These are phyloP conservation scores for Boletus smithii DNA, from an alignment of 1,284 basidiomycete genomes.

Conservation along the genomic window DNA sequence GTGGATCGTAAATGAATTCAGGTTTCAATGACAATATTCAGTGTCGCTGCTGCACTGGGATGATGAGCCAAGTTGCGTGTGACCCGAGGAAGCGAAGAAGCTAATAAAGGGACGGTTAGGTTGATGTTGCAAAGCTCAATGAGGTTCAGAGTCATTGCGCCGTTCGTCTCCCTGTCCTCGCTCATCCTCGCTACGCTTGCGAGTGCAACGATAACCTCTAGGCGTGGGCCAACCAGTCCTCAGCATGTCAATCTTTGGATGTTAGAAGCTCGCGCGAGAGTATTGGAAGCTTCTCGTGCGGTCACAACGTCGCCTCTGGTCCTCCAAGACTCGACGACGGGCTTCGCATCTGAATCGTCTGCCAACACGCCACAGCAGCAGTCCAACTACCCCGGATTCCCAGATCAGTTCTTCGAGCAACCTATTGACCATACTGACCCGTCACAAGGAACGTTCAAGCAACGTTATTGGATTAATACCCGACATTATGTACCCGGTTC, in stretches of 20 bases:
- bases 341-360: background rate
- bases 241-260: conserved; percentile 46
- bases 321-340: conserved; percentile 21
- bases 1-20: too few species aligned
- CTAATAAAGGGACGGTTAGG: too few species aligned
- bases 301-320: conserved; percentile 15
- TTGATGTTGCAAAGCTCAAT: too few species aligned
- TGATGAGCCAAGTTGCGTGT: too few species aligned
- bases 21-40: too few species aligned
- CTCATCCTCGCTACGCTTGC: conserved; percentile 13
- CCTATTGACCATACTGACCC: conserved; percentile 77
- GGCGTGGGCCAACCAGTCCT: conserved; percentile 27
- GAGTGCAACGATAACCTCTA: conserved; percentile 12
- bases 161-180: conserved; percentile 13
- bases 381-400: conserved; percentile 41
- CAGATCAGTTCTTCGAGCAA: conserved; percentile 72
- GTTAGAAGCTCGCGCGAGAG: conserved; percentile 28
- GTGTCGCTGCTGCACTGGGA: too few species aligned
- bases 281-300: conserved; percentile 9
- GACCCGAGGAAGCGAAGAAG: too few species aligned
- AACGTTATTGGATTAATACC: conserved; percentile 89
- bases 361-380: background rate
- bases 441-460: conserved; percentile 55
- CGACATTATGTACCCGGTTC: conserved; percentile 72
- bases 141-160: conserved; percentile 10